phyloP scores from a whole-genome alignment of 2,329 filamentous ascomycete genomes.

The Didymella glomerata region DNA sequence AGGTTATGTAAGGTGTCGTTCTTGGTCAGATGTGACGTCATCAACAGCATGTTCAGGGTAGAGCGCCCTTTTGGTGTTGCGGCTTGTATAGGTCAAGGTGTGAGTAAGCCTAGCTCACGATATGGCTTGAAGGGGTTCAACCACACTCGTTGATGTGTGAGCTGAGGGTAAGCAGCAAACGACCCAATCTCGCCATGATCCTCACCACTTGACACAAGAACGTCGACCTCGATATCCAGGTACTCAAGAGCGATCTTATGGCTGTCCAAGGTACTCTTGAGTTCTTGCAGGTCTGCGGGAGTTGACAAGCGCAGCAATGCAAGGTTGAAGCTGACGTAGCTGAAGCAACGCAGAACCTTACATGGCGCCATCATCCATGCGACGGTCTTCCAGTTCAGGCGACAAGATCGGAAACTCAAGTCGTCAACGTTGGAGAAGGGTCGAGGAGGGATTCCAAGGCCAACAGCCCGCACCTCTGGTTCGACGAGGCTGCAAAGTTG shows the following conservation, averaged over 20 bases:
- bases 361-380: constrained; percentile 22
- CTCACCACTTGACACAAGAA: constrained; percentile 13
- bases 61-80: neutral
- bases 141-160: constrained; percentile 18
- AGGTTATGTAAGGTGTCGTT: neutral
- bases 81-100: neutral
- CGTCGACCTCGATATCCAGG: constrained; percentile 18
- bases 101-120: constrained; percentile 17
- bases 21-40: constrained; percentile 20
- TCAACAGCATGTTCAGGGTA: neutral
- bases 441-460: constrained; percentile 9
- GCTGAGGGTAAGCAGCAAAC: constrained; percentile 6
- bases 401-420: constrained; percentile 16
- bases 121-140: constrained; percentile 20
- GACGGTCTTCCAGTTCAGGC: constrained; percentile 18
- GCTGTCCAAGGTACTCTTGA: constrained; percentile 5
- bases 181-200: constrained; percentile 16
- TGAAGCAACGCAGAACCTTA: constrained; percentile 12
- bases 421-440: constrained; percentile 17
- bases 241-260: constrained; percentile 4
- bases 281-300: constrained; percentile 11
- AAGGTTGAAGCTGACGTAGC: constrained; percentile 20
- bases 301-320: constrained; percentile 14
- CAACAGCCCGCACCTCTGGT: constrained; percentile 11
- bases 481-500: constrained; percentile 20